Conservation (phyloP, 495 filamentous ascomycete genomes). For the Aspergillus nanangensis region DNA sequence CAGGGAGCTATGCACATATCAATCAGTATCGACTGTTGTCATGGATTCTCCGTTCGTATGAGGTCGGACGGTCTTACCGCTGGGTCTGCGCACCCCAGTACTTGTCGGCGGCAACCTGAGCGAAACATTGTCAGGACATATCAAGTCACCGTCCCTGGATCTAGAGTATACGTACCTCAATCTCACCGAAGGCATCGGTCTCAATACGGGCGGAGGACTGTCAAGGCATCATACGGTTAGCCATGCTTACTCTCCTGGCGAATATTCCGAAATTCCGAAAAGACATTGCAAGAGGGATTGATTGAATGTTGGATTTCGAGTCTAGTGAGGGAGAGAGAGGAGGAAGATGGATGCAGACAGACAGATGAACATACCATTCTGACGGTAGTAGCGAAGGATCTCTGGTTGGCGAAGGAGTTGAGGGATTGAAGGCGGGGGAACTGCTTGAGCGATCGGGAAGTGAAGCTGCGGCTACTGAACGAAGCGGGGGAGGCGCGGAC, state of each 20-base stretch:
- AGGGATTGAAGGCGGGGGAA: constrained; percentile 41
- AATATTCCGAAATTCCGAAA: neutral
- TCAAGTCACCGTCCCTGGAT: neutral
- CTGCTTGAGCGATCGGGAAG: constrained; percentile 28
- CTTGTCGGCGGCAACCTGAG: constrained; percentile 80
- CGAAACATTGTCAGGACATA: constrained; percentile 16
- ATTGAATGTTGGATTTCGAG: too few species aligned
- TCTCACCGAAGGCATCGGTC: constrained; percentile 95
- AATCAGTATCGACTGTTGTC: constrained; percentile 10
- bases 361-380: constrained; percentile 32
- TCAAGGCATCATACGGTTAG: constrained; percentile 5
- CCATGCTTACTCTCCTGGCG: neutral
- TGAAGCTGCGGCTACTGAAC: constrained; percentile 28
- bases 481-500: constrained; percentile 24
- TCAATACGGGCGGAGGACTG: constrained; percentile 63
- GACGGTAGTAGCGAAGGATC: constrained; percentile 40
- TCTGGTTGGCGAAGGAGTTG: constrained; percentile 31
- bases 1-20: constrained; percentile 55
- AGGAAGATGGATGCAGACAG: neutral
- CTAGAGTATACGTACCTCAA: constrained; percentile 47
- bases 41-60: neutral
- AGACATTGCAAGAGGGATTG: neutral
- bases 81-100: constrained; percentile 99
- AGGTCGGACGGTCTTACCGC: constrained; percentile 47
- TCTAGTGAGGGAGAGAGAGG: too few species aligned